phyloP scores from a whole-genome alignment of 73 alveolate species.

The Halteria grandinella region DNA sequence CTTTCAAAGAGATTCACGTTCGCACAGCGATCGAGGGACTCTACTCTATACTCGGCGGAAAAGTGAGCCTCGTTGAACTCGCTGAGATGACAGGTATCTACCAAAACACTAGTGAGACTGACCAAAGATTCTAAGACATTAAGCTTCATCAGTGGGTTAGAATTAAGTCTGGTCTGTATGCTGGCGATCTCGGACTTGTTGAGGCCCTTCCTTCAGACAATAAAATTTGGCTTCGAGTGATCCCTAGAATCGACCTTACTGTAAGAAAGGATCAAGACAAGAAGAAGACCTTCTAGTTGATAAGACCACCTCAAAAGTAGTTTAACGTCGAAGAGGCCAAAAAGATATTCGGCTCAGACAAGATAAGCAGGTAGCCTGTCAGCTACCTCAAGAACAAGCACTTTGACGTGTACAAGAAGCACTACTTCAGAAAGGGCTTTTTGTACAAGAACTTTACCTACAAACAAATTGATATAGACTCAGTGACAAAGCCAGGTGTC shows the following conservation, averaged over 20 bases:
- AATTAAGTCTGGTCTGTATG: constrained; percentile 79
- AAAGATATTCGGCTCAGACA: too few relatives aligned
- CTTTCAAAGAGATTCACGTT: constrained; percentile 87
- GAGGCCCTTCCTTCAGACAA: constrained; percentile 70
- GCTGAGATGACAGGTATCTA: constrained; percentile 83
- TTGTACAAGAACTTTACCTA: constrained; percentile 66
- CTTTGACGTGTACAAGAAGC: constrained; percentile 64
- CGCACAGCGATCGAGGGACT: constrained; percentile 80
- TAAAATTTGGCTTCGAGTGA: constrained; percentile 73
- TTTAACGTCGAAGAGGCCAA: too few relatives aligned
- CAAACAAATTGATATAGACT: constrained; percentile 66
- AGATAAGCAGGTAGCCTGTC: too few relatives aligned
- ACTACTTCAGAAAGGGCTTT: constrained; percentile 77
- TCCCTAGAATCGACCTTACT: constrained; percentile 80
- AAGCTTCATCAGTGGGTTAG: constrained; percentile 83
- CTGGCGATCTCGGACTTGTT: constrained; percentile 89
- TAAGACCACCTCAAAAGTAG: constrained; percentile 67
- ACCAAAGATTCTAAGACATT: constrained; percentile 60
- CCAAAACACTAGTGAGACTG: constrained; percentile 72
- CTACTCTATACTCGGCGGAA: constrained; percentile 66
- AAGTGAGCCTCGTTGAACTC: constrained; percentile 70
- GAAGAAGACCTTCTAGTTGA: background rate
- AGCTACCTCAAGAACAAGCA: constrained; percentile 30
- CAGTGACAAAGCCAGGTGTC: constrained; percentile 79
- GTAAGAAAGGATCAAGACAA: constrained; percentile 4